Percentiles rank a stretch among this genome's conserved stretches.
phyloP scores from a whole-genome alignment of 2,329 filamentous ascomycete genomes.

The Cytospora paraplurivora region DNA sequence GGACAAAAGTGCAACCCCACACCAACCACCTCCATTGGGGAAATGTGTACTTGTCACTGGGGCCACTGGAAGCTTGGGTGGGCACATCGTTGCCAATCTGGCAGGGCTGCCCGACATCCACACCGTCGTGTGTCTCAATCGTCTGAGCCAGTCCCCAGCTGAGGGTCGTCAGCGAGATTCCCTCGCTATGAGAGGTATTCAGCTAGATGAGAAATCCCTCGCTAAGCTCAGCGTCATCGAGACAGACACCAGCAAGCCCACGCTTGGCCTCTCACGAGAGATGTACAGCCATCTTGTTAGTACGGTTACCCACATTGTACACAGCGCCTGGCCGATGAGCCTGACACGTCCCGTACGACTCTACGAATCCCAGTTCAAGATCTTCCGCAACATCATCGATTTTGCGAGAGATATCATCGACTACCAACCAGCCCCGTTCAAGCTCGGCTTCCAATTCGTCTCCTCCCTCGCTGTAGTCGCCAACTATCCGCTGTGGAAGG shows the following conservation, averaged over 20 bases:
- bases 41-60: conserved; percentile 42
- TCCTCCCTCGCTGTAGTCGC: conserved; percentile 46
- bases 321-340: conserved; percentile 56
- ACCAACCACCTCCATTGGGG: conserved; percentile 2
- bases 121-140: conserved; percentile 49
- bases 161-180: conserved; percentile 40
- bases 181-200: conserved; percentile 23
- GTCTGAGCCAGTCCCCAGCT: conserved; percentile 33
- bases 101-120: conserved; percentile 35
- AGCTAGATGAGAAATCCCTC: neutral
- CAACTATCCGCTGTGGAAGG: conserved; percentile 21
- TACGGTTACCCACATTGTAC: conserved; percentile 51
- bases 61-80: conserved; percentile 43
- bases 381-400: conserved; percentile 50
- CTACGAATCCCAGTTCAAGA: conserved; percentile 46
- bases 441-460: conserved; percentile 43
- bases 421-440: neutral
- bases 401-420: conserved; percentile 38
- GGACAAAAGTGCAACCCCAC: conserved; percentile 42
- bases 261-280: conserved; percentile 44
- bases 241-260: conserved; percentile 44
- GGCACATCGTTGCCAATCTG: conserved; percentile 39
- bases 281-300: conserved; percentile 43
- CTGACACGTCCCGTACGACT: conserved; percentile 40
- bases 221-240: conserved; percentile 46